Percentiles rank a stretch among this genome's conserved stretches.
Conservation (phyloP, 257 asterid species). For the Solanum neorickii region DNA sequence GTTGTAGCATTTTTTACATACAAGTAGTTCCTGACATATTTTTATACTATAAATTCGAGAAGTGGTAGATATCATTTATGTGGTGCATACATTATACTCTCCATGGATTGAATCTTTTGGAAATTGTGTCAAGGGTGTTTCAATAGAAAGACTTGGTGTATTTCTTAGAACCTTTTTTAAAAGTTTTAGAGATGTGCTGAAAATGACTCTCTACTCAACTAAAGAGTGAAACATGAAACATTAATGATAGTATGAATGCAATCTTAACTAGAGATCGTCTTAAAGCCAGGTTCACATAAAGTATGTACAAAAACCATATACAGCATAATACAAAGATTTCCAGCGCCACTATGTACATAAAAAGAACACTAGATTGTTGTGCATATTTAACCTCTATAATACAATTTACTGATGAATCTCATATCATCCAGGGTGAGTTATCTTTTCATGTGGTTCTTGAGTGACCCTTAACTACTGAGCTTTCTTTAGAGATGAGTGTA, state of each 20-base stretch:
- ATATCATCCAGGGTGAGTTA: background rate
- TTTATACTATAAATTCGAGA: background rate
- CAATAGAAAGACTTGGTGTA: too few species aligned
- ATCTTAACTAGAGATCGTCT: background rate
- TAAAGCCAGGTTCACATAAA: background rate
- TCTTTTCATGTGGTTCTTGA: background rate
- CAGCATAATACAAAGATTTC: background rate
- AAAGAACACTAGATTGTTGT: background rate
- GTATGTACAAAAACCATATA: background rate
- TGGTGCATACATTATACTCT: background rate
- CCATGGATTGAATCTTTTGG: background rate
- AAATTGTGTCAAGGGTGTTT: too few species aligned
- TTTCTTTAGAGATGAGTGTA: background rate
- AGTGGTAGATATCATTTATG: background rate
- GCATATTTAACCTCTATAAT: background rate
- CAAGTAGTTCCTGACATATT: background rate
- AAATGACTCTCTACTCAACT: too few species aligned
- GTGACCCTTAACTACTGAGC: background rate
- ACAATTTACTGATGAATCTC: background rate
- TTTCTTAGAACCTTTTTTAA: too few species aligned
- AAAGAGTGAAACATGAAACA: too few species aligned
- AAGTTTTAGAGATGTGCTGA: too few species aligned
- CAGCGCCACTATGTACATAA: background rate
- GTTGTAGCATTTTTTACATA: background rate
- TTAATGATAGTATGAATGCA: background rate